phyloP scores from a whole-genome alignment of 176 grass and related monocot species.

The Elymus sibiricus region DNA sequence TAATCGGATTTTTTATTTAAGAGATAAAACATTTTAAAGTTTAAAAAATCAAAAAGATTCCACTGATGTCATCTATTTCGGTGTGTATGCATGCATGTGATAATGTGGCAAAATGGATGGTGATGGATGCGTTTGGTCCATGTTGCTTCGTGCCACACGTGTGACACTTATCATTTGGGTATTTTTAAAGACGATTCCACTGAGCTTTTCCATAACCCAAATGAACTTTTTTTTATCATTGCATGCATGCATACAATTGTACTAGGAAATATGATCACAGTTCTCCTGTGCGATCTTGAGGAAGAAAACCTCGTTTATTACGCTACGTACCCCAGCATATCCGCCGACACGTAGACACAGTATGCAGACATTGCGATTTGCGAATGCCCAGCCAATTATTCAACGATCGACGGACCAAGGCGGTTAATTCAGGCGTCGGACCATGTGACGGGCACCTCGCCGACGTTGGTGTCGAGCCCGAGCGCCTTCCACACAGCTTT shows the following conservation, averaged over 20 bases:
- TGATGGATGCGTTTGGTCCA: no score
- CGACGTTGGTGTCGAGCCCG: slow-evolving; percentile 32
- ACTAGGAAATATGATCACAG: background rate
- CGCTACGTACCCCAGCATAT: background rate
- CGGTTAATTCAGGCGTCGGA: background rate
- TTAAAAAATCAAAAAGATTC: no score
- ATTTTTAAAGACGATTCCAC: no score
- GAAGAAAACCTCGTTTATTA: background rate
- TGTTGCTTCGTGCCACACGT: no score
- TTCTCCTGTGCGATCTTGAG: background rate
- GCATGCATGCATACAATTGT: background rate
- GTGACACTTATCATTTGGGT: no score
- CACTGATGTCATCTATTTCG: no score
- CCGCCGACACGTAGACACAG: background rate
- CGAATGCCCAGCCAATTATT: background rate
- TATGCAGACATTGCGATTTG: background rate
- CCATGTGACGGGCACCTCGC: slow-evolving; percentile 27
- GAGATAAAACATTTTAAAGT: no score
- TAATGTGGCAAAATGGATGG: no score
- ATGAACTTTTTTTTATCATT: background rate
- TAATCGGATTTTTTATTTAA: no score
- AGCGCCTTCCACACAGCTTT: slow-evolving; percentile 37
- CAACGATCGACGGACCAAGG: background rate
- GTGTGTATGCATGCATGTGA: no score
- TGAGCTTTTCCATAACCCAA: background rate